These are phyloP conservation scores for Glycine soja DNA, from an alignment of 306 rosid species.

Conservation along the genomic window DNA sequence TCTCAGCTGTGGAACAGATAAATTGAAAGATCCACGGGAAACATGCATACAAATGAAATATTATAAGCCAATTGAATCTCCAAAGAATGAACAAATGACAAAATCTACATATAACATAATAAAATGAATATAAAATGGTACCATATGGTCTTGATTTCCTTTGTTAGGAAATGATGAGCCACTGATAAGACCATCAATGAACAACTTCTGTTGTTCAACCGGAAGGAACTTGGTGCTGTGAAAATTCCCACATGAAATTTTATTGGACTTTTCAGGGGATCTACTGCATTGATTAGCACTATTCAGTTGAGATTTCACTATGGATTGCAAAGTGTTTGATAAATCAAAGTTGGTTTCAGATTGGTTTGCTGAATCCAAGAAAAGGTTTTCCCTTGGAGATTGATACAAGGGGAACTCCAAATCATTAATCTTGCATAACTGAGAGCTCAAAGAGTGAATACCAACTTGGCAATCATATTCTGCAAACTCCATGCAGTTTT, in stretches of 20 bases:
- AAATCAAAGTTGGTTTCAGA: slow-evolving; percentile 53
- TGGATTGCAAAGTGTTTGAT: slow-evolving; percentile 68
- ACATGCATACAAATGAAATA: slow-evolving; percentile 42
- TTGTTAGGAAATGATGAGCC: slow-evolving; percentile 51
- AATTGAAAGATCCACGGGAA: slow-evolving; percentile 43
- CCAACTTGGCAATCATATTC: slow-evolving; percentile 56
- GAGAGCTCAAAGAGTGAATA: slow-evolving; percentile 38
- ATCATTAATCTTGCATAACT: slow-evolving; percentile 47
- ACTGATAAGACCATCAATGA: slow-evolving; percentile 40
- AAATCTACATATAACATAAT: not conserved
- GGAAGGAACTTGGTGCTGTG: slow-evolving; percentile 41
- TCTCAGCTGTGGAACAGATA: slow-evolving; percentile 46
- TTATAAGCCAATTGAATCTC: slow-evolving; percentile 22
- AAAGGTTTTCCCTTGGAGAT: slow-evolving; percentile 48
- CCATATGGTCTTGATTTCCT: slow-evolving; percentile 62
- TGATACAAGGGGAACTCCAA: slow-evolving; percentile 63
- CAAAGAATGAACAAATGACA: not conserved
- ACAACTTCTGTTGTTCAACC: slow-evolving; percentile 51
- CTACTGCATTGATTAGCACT: slow-evolving; percentile 36
- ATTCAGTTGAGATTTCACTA: slow-evolving; percentile 59
- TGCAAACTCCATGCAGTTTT: slow-evolving; percentile 76
- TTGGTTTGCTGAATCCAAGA: slow-evolving; percentile 52
- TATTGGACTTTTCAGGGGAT: slow-evolving; percentile 48
- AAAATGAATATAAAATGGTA: slow-evolving; percentile 42
- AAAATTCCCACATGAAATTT: slow-evolving; percentile 39